Evolutionary conservation across 2,329 filamentous ascomycete species (phyloP), one percentile per base, ranked within the genome.

Genomic region (Raffaelea albimanens): DNA sequence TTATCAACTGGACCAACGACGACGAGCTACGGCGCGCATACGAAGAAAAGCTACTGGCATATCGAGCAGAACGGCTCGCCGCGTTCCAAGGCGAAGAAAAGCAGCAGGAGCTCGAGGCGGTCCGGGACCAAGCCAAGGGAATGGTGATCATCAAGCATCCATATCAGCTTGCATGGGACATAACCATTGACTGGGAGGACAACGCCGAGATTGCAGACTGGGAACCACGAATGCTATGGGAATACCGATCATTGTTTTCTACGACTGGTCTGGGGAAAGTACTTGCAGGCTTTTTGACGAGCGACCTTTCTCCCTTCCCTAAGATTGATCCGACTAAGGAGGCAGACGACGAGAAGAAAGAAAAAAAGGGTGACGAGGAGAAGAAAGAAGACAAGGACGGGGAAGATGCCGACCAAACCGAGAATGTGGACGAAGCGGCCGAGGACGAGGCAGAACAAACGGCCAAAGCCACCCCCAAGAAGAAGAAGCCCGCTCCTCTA

Each of bases 91-190:
- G 82, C 3, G 62, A 68, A 3, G 69, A 81, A 49, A 97, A 97
- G 64, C 60, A 67, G 1, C 65, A 71, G 18, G 89, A 94, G 62
- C 77, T 86, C 22, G 70, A 80, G 33, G 82, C 85, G 53, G 83
- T 95, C 0, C 67, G 85, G 57, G 83, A 85, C 50, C 70, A 93
- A 45, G 89, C 91, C 1, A 80, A 83, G 53, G 93, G 91, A 52
- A 95, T 98, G 86, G 91, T 98, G 51, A 86, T 95, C 50, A 93
- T 98, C 61, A 90, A 91, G 57, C 89, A 97, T 57, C 87, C 88
- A 0, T 95, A 84, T 65, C 80, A 83, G 53, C 73, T 94, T 16
- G 93, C 93, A 0, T 98, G 94, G 94, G 84, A 88, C 57, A 83
- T 96, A 51, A 77, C 85, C 25, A 72, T 98, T 50, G 87, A 97